A percentile compares a stretch with the other conserved stretches of the same genome.
Evolutionary conservation across 352 stramenopile genomes (phyloP).

Genomic region (Phytophthora hibernalis): DNA sequence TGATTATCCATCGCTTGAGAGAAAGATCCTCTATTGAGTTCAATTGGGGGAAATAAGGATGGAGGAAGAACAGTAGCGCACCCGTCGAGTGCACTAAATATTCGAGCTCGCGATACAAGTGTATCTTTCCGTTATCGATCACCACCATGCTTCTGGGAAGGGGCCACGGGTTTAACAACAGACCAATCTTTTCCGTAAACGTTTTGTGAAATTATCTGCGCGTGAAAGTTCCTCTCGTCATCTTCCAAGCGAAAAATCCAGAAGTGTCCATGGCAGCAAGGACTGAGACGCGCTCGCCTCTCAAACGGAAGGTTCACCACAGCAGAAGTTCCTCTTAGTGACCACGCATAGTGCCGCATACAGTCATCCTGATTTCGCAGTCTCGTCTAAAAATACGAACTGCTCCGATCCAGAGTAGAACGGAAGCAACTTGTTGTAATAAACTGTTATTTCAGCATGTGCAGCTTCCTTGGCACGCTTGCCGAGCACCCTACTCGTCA

Average conservation of each 20-base stretch:
- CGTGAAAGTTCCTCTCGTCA: slow-evolving; percentile 14
- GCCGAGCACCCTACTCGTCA: too few species aligned
- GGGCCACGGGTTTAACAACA: slow-evolving; percentile 2
- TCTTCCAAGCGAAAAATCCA: slow-evolving; percentile 11
- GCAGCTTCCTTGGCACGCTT: too few species aligned
- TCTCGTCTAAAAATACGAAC: slow-evolving; percentile 32
- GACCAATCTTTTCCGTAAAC: slow-evolving; percentile 3
- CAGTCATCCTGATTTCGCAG: slow-evolving; percentile 21
- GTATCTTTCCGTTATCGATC: background rate
- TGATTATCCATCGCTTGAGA: too few species aligned
- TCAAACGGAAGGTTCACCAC: slow-evolving; percentile 13
- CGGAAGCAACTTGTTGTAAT: too few species aligned
- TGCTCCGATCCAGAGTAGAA: slow-evolving; percentile 6
- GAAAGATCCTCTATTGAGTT: too few species aligned
- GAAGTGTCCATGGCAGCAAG: slow-evolving; percentile 15
- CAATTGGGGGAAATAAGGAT: too few species aligned
- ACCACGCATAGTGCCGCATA: slow-evolving; percentile 20
- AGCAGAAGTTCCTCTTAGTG: background rate
- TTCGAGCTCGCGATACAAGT: slow-evolving; percentile 1
- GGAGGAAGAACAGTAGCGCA: too few species aligned
- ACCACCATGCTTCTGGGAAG: background rate
- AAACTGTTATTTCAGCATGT: too few species aligned
- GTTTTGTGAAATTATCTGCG: slow-evolving; percentile 9
- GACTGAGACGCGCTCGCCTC: slow-evolving; percentile 18
- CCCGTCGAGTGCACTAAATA: background rate